Evolutionary conservation across 1,139 yeast genomes (phyloP), one percentile per base, ranked within the genome.

Genomic region (Saccharomyces hybrid): DNA sequence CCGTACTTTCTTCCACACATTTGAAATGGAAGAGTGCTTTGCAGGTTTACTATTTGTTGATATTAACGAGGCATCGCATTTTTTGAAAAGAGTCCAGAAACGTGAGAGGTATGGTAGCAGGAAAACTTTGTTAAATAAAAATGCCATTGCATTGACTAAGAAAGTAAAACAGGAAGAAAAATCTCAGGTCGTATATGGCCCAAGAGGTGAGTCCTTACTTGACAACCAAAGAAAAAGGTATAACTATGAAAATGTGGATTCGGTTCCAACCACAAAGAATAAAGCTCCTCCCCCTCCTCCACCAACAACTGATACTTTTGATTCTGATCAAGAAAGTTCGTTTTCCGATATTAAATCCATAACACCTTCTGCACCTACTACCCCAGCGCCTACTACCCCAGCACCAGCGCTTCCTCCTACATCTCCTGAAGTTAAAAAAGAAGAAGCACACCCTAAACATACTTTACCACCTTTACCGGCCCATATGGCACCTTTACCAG

Each of bases 41-140:
- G 91, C 84, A n/a, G 99, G 98, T 0, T 75, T 93, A 25, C 73
- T 93, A 53, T 93, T 93, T 71, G 97, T 91, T 63, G 97, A 91
- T 71, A 82, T 89, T 54, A 77, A 77, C 52, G 99, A 93, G 63
- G 99, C 99, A 0, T 73, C 89, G 2, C 95, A 86, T 67, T 88
- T 93, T 74, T 77, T 74, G 69, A 89, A 90, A 68, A 75, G 89
- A 57, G 93, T 93, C 2, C 76, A 82, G 13, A 74, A 78, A 53
- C 80, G 93, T 58, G 84, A 83, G 55, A 91, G 89, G 70, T 83
- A 89, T 69, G 98, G 87, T 0, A 85, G 95, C 27, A 89, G 86
- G 70, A 88, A 86, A 56, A 93, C 99, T 0, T 77, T 84, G 25
- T 83, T 83, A 65, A 93, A 91, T 71, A 89, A 87, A 65, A 88